phyloP scores from a whole-genome alignment of 2,329 filamentous ascomycete species.

The Hymenoscyphus salicellus region DNA sequence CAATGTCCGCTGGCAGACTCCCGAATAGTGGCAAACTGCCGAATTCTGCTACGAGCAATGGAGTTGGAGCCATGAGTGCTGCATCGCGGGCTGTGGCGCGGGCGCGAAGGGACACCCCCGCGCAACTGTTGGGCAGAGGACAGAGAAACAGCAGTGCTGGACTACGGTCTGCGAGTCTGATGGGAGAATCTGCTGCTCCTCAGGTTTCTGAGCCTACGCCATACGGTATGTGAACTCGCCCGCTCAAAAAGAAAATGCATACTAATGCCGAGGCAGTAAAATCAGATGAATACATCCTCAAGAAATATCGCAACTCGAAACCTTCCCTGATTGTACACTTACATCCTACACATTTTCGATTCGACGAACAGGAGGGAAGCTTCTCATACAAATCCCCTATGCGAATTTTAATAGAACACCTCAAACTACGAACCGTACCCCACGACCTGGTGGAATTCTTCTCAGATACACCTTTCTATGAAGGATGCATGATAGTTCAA shows the following conservation, averaged over 20 bases:
- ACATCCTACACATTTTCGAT: conserved; percentile 80
- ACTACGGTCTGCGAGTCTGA: conserved; percentile 48
- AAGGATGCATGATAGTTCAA: conserved; percentile 91
- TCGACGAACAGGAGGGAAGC: conserved; percentile 90
- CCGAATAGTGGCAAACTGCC: conserved; percentile 51
- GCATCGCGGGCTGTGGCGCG: conserved; percentile 54
- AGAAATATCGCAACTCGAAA: conserved; percentile 67
- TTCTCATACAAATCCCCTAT: conserved; percentile 93
- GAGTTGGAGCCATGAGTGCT: conserved; percentile 35
- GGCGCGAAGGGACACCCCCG: conserved; percentile 54
- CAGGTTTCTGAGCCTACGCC: conserved; percentile 48
- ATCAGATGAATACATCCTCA: conserved; percentile 74
- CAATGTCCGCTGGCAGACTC: conserved; percentile 53
- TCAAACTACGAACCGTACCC: conserved; percentile 73
- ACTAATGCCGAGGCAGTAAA: conserved; percentile 53
- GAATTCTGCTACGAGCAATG: conserved; percentile 46
- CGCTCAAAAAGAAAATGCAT: conserved; percentile 25
- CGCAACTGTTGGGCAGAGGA: conserved; percentile 44
- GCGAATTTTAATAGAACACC: conserved; percentile 72
- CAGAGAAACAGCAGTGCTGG: conserved; percentile 50
- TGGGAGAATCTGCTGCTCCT: conserved; percentile 42
- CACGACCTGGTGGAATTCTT: conserved; percentile 86
- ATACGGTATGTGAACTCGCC: conserved; percentile 44
- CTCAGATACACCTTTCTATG: conserved; percentile 77
- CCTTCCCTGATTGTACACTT: conserved; percentile 87